A percentile compares a stretch with the other conserved stretches of the same genome.
These are phyloP conservation scores for Plasmodium relictum DNA, from an alignment of 169 alveolate species.

Conservation along the genomic window DNA sequence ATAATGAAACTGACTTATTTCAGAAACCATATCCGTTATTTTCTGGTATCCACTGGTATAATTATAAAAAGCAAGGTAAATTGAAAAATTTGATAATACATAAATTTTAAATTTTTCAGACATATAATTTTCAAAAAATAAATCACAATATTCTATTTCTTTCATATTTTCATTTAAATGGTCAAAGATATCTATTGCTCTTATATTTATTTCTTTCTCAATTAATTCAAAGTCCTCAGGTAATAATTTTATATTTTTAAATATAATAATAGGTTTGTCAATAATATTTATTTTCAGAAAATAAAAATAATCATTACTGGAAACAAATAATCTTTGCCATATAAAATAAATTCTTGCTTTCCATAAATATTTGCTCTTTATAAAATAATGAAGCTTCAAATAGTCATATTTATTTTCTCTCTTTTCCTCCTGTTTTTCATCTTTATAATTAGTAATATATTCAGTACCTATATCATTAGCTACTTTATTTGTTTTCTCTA, in stretches of 20 bases:
- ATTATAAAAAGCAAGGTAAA: constrained; percentile 81
- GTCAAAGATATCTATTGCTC: constrained; percentile 25
- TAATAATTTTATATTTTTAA: constrained; percentile 47
- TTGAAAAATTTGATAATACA: constrained; percentile 79
- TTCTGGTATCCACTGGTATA: constrained; percentile 73
- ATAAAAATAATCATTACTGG: constrained; percentile 29
- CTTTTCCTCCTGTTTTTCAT: constrained; percentile 2
- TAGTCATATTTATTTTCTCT: constrained; percentile 12
- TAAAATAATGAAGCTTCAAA: constrained; percentile 20
- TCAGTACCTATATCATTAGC: not conserved
- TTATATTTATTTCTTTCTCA: constrained; percentile 31
- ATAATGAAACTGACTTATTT: constrained; percentile 75
- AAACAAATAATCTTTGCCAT: constrained; percentile 75
- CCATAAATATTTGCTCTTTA: constrained; percentile 75
- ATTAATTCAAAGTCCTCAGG: constrained; percentile 43
- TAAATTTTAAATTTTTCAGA: constrained; percentile 73
- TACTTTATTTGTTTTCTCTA: not conserved
- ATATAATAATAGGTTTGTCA: constrained; percentile 51
- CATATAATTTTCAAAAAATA: constrained; percentile 52
- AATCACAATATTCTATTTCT: constrained; percentile 27
- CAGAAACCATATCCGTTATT: constrained; percentile 56
- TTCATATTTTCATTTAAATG: constrained; percentile 14
- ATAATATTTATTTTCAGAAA: constrained; percentile 42
- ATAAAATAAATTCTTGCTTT: constrained; percentile 64
- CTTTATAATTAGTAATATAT: not conserved